phyloP scores from a whole-genome alignment of 345 rosid species.

The Bruguiera gymnorhiza region DNA sequence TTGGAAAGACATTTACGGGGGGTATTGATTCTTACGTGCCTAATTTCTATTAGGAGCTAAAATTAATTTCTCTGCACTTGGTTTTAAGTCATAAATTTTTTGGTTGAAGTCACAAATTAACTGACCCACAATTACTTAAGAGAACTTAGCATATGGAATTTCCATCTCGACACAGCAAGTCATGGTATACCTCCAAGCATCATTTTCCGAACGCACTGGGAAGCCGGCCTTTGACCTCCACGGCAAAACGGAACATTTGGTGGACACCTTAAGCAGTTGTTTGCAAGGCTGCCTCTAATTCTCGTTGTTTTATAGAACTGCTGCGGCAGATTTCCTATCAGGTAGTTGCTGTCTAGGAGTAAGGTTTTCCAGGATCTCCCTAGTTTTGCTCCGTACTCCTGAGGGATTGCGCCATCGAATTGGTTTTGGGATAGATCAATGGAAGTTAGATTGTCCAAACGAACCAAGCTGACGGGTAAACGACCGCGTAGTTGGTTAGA shows the following conservation, averaged over 20 bases:
- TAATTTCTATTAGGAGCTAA: background rate
- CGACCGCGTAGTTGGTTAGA: slow-evolving; percentile 43
- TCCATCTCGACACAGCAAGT: background rate
- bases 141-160: background rate
- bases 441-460: slow-evolving; percentile 26
- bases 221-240: slow-evolving; percentile 43
- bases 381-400: slow-evolving; percentile 37
- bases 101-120: background rate
- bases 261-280: slow-evolving; percentile 49
- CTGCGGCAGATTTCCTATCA: slow-evolving; percentile 43
- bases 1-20: background rate
- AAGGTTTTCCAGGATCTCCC: slow-evolving; percentile 43
- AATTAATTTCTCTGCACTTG: background rate
- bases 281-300: slow-evolving; percentile 51
- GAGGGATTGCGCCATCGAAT: slow-evolving; percentile 46
- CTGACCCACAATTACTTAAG: background rate
- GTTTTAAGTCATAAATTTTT: background rate
- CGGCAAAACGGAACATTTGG: slow-evolving; percentile 33
- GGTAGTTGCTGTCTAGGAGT: slow-evolving; percentile 39
- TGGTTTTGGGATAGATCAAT: slow-evolving; percentile 47
- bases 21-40: background rate
- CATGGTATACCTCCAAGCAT: background rate
- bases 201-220: slow-evolving; percentile 29
- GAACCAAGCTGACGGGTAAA: slow-evolving; percentile 43
- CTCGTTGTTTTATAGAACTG: slow-evolving; percentile 23